Percentiles rank a stretch among this genome's conserved stretches.
phyloP scores from a whole-genome alignment of 176 grass and related monocot genomes.

The Oryza nivara region DNA sequence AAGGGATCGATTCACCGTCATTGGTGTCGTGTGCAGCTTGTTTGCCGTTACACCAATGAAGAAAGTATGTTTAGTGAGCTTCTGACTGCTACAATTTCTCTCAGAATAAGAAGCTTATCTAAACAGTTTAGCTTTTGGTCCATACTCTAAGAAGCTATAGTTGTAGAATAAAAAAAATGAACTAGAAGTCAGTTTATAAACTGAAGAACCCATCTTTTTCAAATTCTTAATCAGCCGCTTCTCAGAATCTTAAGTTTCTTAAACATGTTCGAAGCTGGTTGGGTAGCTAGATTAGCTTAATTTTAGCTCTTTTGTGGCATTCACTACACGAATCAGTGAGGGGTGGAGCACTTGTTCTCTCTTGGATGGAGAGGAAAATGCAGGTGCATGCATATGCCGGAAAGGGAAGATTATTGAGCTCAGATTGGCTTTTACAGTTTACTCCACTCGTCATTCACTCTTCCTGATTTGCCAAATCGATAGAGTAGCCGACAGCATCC shows the following conservation, averaged over 20 bases:
- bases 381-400: not conserved
- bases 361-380: not conserved
- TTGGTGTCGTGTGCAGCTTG: constrained; percentile 1
- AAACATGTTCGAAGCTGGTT: too few species aligned
- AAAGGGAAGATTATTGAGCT: constrained; percentile 4
- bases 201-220: not conserved
- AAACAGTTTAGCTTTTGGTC: too few species aligned
- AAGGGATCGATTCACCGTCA: not conserved
- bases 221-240: not conserved
- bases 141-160: too few species aligned
- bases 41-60: constrained; percentile 16
- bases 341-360: constrained; percentile 7
- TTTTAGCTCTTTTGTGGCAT: not conserved
- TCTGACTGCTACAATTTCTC: too few species aligned
- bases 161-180: not conserved
- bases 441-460: too few species aligned
- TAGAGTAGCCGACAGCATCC: not conserved
- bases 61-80: not conserved
- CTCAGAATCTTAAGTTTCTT: too few species aligned
- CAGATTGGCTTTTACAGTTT: too few species aligned
- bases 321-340: not conserved
- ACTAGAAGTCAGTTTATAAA: not conserved
- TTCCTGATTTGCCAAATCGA: not conserved
- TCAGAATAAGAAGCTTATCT: too few species aligned
- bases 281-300: too few species aligned